A percentile compares a stretch with the other conserved stretches of the same genome.
Evolutionary conservation across 768 basidiomycete species (phyloP).

Genomic region (Paxillus ammoniavirescens): DNA sequence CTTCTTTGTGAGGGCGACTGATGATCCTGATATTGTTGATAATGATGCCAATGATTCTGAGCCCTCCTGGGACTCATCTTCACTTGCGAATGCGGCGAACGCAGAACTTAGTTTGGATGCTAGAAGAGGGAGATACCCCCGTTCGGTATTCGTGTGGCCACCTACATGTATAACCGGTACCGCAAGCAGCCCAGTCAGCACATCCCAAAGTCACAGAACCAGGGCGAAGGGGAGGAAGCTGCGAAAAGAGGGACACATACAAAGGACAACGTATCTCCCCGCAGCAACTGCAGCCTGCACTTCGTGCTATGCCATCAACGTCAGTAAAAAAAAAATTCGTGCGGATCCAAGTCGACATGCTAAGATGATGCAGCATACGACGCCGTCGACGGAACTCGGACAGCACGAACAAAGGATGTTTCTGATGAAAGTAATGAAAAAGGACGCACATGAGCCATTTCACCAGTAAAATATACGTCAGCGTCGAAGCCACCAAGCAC

Average conservation of each 20-base stretch:
- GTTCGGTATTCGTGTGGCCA: slow-evolving; percentile 94
- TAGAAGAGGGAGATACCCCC: slow-evolving; percentile 82
- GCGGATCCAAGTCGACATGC: slow-evolving; percentile 8
- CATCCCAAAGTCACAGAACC: slow-evolving; percentile 13
- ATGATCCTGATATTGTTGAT: slow-evolving; percentile 23
- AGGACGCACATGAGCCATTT: slow-evolving; percentile 79
- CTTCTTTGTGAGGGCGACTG: slow-evolving; percentile 30
- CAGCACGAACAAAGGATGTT: slow-evolving; percentile 1
- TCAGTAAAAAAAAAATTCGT: slow-evolving; percentile 2
- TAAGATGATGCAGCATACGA: background rate
- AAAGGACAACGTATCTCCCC: slow-evolving; percentile 80
- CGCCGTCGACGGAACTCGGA: background rate
- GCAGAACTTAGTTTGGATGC: slow-evolving; percentile 64
- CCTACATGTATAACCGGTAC: slow-evolving; percentile 41
- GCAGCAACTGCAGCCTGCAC: slow-evolving; percentile 76
- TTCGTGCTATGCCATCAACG: slow-evolving; percentile 62
- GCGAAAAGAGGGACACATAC: slow-evolving; percentile 42
- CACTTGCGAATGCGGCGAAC: slow-evolving; percentile 31
- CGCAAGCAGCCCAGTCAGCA: slow-evolving; percentile 10
- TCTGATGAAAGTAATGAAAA: slow-evolving; percentile 18
- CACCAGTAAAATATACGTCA: slow-evolving; percentile 90
- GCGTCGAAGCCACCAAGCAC: slow-evolving; percentile 70
- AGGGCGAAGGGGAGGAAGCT: background rate
- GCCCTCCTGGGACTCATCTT: background rate
- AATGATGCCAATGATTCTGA: slow-evolving; percentile 21